Conservation (phyloP, 257 asterid genomes). For the Ehretia macrophylla region DNA sequence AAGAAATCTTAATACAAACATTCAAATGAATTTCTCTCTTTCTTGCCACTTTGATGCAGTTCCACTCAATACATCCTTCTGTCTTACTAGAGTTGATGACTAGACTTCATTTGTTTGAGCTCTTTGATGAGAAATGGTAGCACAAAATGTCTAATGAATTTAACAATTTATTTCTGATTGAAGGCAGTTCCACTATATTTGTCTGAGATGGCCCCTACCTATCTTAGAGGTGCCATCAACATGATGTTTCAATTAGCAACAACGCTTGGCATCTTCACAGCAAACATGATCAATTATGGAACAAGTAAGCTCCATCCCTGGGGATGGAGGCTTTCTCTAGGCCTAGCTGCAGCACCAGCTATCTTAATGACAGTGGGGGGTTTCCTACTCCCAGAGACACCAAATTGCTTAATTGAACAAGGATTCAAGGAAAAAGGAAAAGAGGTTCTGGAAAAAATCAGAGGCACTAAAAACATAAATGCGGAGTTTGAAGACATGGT, state of each 20-base stretch:
- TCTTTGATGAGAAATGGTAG: too few relatives aligned
- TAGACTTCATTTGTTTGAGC: too few relatives aligned
- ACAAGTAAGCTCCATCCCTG: slow-evolving; percentile 62
- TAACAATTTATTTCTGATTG: slow-evolving; percentile 6
- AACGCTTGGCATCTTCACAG: slow-evolving; percentile 75
- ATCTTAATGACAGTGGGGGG: slow-evolving; percentile 66
- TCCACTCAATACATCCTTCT: too few relatives aligned
- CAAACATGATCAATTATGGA: slow-evolving; percentile 81
- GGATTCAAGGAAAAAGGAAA: slow-evolving; percentile 42
- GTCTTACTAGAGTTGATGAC: too few relatives aligned
- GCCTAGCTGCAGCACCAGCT: slow-evolving; percentile 79
- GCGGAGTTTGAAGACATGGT: slow-evolving; percentile 70
- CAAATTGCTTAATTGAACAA: slow-evolving; percentile 72
- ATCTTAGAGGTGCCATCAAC: slow-evolving; percentile 70
- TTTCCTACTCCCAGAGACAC: slow-evolving; percentile 72
- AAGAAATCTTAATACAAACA: too few relatives aligned
- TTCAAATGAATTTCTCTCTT: too few relatives aligned
- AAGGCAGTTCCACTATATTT: slow-evolving; percentile 83
- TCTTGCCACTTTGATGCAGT: too few relatives aligned
- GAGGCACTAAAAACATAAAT: slow-evolving; percentile 63
- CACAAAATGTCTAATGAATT: neutral
- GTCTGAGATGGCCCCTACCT: slow-evolving; percentile 95
- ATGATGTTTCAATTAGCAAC: slow-evolving; percentile 90
- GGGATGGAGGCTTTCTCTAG: slow-evolving; percentile 91
- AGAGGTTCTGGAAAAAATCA: slow-evolving; percentile 45